Percentiles rank a stretch among this genome's conserved stretches.
Conservation (phyloP, 768 basidiomycete genomes). For the Lactarius akahatsu region DNA sequence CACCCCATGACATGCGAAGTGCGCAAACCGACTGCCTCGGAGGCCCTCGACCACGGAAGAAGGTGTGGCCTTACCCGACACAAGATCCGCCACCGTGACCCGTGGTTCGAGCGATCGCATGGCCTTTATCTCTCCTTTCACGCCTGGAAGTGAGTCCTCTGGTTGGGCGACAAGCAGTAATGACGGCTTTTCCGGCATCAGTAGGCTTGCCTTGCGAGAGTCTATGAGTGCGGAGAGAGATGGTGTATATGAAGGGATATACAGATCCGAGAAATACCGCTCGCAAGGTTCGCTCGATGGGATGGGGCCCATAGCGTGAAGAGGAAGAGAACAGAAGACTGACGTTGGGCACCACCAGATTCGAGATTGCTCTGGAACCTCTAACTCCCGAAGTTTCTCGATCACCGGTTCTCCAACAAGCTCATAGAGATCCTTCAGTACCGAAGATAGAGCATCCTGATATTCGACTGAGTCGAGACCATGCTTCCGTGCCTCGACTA, state of each 20-base stretch:
- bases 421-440: background rate
- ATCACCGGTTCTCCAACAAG: slow-evolving; percentile 7
- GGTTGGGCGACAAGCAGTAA: too few relatives aligned
- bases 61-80: too few relatives aligned
- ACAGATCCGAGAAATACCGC: slow-evolving; percentile 15
- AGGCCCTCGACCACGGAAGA: too few relatives aligned
- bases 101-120: too few relatives aligned
- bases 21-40: too few relatives aligned
- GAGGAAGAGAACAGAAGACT: slow-evolving; percentile 11
- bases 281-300: background rate
- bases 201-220: too few relatives aligned
- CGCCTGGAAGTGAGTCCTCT: too few relatives aligned
- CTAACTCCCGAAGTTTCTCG: background rate
- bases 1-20: too few relatives aligned
- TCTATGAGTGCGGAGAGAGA: background rate
- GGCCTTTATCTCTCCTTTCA: too few relatives aligned
- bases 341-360: background rate
- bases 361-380: slow-evolving; percentile 3
- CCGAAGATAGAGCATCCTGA: background rate
- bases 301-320: slow-evolving; percentile 13
- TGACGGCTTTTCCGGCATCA: too few relatives aligned
- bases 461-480: background rate
- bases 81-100: too few relatives aligned
- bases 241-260: slow-evolving; percentile 6
- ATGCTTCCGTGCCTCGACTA: background rate